phyloP scores from a whole-genome alignment of 495 filamentous ascomycete genomes.

The Hypomontagnella submonticulosa region DNA sequence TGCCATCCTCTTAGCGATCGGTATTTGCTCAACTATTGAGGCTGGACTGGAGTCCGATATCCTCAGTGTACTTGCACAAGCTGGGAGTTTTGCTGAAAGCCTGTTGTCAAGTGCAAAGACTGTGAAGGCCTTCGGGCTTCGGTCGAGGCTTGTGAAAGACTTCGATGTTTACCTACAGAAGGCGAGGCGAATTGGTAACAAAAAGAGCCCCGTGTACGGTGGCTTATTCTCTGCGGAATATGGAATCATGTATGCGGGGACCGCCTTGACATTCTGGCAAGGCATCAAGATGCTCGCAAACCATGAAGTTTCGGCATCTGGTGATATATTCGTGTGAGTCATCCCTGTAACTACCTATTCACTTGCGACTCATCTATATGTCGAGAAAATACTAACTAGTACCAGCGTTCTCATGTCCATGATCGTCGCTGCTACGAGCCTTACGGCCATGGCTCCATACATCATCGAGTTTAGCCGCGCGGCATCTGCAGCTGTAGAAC shows the following conservation, averaged over 20 bases:
- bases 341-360: neutral
- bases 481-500: constrained; percentile 45
- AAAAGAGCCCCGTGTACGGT: neutral
- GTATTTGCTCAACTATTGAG: constrained; percentile 50
- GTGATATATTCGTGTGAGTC: neutral
- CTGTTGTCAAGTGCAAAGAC: neutral
- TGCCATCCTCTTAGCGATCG: constrained; percentile 54
- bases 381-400: neutral
- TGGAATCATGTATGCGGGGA: neutral
- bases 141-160: neutral
- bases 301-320: neutral
- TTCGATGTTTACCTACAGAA: neutral
- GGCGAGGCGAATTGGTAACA: neutral
- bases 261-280: neutral
- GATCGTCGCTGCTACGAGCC: constrained; percentile 63
- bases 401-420: constrained; percentile 33
- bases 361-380: neutral
- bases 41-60: constrained; percentile 56
- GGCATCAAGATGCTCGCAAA: neutral
- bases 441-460: constrained; percentile 48
- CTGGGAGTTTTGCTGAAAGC: neutral
- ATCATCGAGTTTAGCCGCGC: constrained; percentile 44
- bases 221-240: constrained; percentile 1
- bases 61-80: constrained; percentile 22
- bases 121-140: neutral